phyloP scores from a whole-genome alignment of 345 rosid genomes.

The Pugionium dolabratum region DNA sequence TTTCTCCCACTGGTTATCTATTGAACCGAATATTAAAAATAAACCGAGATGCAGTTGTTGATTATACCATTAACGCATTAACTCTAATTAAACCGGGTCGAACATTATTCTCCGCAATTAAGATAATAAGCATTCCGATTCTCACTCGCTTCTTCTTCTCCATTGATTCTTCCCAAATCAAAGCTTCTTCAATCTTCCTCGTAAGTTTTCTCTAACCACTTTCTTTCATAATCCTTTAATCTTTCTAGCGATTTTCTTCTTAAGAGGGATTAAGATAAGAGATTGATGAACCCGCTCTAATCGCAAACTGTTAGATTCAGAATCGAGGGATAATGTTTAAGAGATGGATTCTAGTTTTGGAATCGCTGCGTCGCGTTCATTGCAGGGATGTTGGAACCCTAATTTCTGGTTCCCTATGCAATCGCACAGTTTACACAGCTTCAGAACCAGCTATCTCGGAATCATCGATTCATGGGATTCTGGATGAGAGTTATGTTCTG shows the following conservation, averaged over 20 bases:
- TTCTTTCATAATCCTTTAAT: background rate
- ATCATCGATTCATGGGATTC: slow-evolving; percentile 22
- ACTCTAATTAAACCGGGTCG: slow-evolving; percentile 29
- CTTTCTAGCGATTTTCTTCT: background rate
- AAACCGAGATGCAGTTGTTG: background rate
- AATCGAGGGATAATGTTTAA: slow-evolving; percentile 29
- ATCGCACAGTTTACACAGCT: slow-evolving; percentile 19
- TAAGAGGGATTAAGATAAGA: background rate
- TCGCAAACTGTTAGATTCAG: background rate
- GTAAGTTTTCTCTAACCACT: slow-evolving; percentile 29
- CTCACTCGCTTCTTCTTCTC: slow-evolving; percentile 5
- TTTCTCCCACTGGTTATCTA: background rate
- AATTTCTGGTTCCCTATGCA: background rate
- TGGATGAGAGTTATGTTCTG: slow-evolving; percentile 58
- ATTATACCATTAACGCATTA: background rate
- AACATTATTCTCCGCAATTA: background rate
- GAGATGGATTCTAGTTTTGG: slow-evolving; percentile 13
- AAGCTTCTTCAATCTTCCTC: slow-evolving; percentile 26
- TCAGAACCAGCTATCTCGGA: background rate
- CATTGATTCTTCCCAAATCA: slow-evolving; percentile 7
- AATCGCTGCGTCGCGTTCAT: slow-evolving; percentile 16
- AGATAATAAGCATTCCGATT: background rate
- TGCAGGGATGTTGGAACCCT: background rate
- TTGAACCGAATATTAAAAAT: background rate
- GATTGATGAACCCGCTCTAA: background rate